A percentile compares a stretch with the other conserved stretches of the same genome.
Conservation (phyloP, 2,329 filamentous ascomycete species). For the Penicillium digitatum region DNA sequence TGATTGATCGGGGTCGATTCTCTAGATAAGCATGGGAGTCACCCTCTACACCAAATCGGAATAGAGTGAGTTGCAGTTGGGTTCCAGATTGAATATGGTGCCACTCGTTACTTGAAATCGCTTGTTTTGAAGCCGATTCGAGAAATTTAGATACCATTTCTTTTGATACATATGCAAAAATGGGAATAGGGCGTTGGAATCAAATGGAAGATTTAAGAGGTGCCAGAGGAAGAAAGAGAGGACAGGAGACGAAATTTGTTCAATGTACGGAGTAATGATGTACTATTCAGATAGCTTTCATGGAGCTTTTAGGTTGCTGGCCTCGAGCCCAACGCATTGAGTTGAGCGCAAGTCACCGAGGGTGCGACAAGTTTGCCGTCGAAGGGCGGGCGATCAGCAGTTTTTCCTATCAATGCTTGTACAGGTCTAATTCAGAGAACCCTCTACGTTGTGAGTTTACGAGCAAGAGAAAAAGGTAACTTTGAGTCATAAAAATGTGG, state of each 20-base stretch:
- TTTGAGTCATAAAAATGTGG: constrained; percentile 17
- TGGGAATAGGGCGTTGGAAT: not conserved
- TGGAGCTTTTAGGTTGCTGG: no score
- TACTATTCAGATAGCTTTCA: not conserved
- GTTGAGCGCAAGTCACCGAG: no score
- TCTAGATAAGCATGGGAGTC: not conserved
- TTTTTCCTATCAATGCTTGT: no score
- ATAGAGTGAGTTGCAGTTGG: not conserved
- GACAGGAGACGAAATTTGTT: no score
- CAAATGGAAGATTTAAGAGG: no score
- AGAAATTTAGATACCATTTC: not conserved
- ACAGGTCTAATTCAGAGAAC: no score
- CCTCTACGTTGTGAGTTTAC: not conserved
- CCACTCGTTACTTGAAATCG: not conserved
- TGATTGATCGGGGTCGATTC: not conserved
- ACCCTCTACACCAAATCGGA: not conserved
- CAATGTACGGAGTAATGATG: not conserved
- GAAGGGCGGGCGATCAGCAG: not conserved
- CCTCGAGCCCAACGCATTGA: no score
- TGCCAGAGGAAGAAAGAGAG: not conserved
- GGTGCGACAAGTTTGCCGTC: not conserved
- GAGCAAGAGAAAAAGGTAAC: not conserved
- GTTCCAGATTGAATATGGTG: not conserved
- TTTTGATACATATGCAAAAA: not conserved
- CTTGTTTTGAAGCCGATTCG: not conserved